Evolutionary conservation across 2,329 filamentous ascomycete genomes (phyloP), one percentile per base, ranked within the genome.

Genomic region (Cercospora beticola): DNA sequence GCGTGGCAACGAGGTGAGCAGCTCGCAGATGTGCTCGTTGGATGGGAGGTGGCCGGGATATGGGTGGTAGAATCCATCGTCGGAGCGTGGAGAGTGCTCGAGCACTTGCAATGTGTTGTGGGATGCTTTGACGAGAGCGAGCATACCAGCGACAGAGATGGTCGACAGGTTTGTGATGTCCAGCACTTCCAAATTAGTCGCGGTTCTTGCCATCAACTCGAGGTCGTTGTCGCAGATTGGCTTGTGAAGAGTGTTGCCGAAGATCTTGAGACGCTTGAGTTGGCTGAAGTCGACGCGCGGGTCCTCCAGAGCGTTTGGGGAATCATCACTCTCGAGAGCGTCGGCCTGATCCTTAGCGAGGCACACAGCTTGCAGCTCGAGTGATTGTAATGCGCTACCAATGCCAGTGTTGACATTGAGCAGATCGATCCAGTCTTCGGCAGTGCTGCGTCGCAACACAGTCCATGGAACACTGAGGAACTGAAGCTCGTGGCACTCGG

Each of bases 381-480:
- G 78, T 3, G 84, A 85, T 65, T 83, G 78, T 7, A 86, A 78
- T 2, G 83, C 79, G 56, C 78, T 79, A 54, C 80, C 80, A 16
- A 72, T 65, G 18, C 74, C 72, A 14, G 74, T 78, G 46, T 78
- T 80, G 62, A 79, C 79, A 18, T 82, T 80, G 46, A 86, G 78
- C 58, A 86, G 75, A 57, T 80, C 78, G 23, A 81, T 77, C 85
- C 85, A 86, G 64, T 84, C 80, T 12, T 80, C 76, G 16, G 80
- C 81, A 52, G 79, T 80, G 65, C 83, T 81, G 70, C 85, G 84
- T 46, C 85, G 80, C 33, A 86, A 77, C 7, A 84, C 79, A 2
- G 84, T 86, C 85, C 85, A 87, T 6, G 85, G 84, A 16, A 86
- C 78, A 31, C 82, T 85, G 26, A 86, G 76, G 52, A 81, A 82